Base-by-base conservation (phyloP, 371 early-diverging fungal genomes). In the Chytridiales sp. region DNA sequence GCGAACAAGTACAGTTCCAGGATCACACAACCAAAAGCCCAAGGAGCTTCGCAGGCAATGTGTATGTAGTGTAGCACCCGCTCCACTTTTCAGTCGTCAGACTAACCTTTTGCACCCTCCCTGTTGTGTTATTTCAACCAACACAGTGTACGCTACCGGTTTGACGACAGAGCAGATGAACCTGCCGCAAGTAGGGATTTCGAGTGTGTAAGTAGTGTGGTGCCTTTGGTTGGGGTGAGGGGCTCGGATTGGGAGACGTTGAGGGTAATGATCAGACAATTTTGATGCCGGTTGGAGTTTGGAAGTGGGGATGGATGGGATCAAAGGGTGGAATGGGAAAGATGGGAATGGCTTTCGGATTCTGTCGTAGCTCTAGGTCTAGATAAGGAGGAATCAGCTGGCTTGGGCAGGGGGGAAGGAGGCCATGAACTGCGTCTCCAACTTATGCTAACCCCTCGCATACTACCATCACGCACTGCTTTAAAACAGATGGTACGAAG, bases 1-100 rank as follows among this genome's bases (percentile, higher is more conserved):
- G n/a, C 61, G 6, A 95, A 95, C 84, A 87, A 87, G 59, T 90
- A 79, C 76, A 90, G 90, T 69, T 66, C 87, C 35, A 81, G 78
- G 52, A 91, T 97, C 70, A 97, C 98, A 26, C 89, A 95, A 74
- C 91, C 90, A 46, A 93, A 93, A 69, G 81, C 89, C 36, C 93
- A 93, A 67, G 96, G 95, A 52, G 94, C 96, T 36, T 88, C 93
- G 44, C 95, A 97, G 76, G 98, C 98, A 13, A 93, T 94, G 93
- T 84, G 94, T 93, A 83, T 76, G 90, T 83, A n/a, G n/a, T n/a
- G n/a, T n/a, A n/a, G n/a, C n/a, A n/a, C n/a, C n/a, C n/a, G n/a
- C n/a, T n/a, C n/a, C n/a, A n/a, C n/a, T n/a, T n/a, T n/a, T n/a
- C n/a, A n/a, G n/a, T n/a, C n/a, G 5, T 39, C 31, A 41, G 43